These are phyloP conservation scores for Oryza brachyantha DNA, from an alignment of 176 grass and related monocot genomes.

Conservation along the genomic window DNA sequence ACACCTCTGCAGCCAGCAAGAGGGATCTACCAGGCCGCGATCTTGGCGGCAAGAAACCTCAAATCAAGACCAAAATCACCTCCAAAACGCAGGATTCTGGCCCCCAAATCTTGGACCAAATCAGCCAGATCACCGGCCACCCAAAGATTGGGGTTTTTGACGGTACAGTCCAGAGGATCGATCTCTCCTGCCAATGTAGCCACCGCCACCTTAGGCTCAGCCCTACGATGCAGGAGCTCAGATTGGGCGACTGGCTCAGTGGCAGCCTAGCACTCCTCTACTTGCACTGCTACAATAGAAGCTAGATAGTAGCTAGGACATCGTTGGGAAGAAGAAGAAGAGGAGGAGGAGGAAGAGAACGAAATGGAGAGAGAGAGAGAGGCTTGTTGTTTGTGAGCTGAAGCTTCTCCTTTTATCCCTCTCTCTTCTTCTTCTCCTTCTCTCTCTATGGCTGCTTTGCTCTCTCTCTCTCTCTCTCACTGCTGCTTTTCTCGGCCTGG, in stretches of 20 bases:
- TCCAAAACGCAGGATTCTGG: not conserved
- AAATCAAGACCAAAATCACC: constrained; percentile 25
- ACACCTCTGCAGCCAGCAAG: constrained; percentile 14
- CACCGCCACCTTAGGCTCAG: constrained; percentile 5
- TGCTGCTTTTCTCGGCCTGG: constrained; percentile 10
- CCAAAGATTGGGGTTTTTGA: constrained; percentile 16
- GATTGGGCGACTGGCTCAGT: not conserved
- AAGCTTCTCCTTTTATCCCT: constrained; percentile 32
- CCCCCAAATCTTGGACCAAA: constrained; percentile 19
- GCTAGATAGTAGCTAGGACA: not conserved
- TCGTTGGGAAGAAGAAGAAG: not conserved
- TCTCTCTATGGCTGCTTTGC: not conserved
- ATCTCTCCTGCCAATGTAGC: constrained; percentile 35
- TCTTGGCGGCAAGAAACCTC: not conserved
- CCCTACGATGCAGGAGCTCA: not conserved
- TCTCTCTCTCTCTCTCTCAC: not conserved
- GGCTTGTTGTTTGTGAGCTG: constrained; percentile 13
- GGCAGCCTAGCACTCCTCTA: not conserved
- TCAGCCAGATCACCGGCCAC: not conserved
- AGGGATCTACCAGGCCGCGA: constrained; percentile 19
- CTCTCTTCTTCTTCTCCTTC: not conserved
- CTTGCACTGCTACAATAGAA: constrained; percentile 1
- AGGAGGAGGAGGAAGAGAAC: not conserved
- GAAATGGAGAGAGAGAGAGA: constrained; percentile 19
- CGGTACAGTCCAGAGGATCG: constrained; percentile 18